These are phyloP conservation scores for Tulasnella sp. DNA, from an alignment of 768 basidiomycete species.

Conservation along the genomic window DNA sequence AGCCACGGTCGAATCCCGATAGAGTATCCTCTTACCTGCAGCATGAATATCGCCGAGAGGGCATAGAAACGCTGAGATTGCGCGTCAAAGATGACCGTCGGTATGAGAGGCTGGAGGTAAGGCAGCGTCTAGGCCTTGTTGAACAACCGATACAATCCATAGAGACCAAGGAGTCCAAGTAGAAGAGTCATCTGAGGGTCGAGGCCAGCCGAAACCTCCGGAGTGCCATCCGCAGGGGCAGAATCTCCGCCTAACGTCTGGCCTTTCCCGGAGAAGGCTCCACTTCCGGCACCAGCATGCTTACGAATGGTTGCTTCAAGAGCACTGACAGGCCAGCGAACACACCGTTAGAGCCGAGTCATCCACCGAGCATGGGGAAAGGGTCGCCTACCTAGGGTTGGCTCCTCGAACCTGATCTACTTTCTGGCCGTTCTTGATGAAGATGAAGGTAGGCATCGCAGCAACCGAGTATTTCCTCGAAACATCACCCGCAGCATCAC, in stretches of 20 bases:
- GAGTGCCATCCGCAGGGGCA: constrained; percentile 37
- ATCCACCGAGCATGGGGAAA: too few species aligned
- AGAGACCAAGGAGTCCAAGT: constrained; percentile 58
- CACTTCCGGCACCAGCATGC: constrained; percentile 45
- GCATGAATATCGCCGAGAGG: constrained; percentile 66
- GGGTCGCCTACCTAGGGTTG: too few species aligned
- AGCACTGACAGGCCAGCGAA: constrained; percentile 41
- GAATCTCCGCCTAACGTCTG: constrained; percentile 58
- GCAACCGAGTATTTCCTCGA: too few species aligned
- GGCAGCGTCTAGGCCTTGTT: constrained; percentile 18
- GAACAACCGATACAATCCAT: constrained; percentile 51
- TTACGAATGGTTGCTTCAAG: constrained; percentile 57
- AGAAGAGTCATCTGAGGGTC: constrained; percentile 67
- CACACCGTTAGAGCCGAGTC: too few species aligned
- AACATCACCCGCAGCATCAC: too few species aligned
- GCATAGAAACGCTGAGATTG: constrained; percentile 78
- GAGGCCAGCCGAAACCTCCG: constrained; percentile 45
- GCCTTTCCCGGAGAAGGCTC: constrained; percentile 66
- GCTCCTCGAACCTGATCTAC: too few species aligned
- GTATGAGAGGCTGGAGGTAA: constrained; percentile 51
- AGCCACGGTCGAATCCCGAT: neutral
- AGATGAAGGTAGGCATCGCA: too few species aligned
- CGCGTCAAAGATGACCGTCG: constrained; percentile 67
- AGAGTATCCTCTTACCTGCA: constrained; percentile 54
- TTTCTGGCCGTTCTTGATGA: too few species aligned